Base-by-base conservation (phyloP, 1,284 basidiomycete species). In the Ganoderma boninense region DNA sequence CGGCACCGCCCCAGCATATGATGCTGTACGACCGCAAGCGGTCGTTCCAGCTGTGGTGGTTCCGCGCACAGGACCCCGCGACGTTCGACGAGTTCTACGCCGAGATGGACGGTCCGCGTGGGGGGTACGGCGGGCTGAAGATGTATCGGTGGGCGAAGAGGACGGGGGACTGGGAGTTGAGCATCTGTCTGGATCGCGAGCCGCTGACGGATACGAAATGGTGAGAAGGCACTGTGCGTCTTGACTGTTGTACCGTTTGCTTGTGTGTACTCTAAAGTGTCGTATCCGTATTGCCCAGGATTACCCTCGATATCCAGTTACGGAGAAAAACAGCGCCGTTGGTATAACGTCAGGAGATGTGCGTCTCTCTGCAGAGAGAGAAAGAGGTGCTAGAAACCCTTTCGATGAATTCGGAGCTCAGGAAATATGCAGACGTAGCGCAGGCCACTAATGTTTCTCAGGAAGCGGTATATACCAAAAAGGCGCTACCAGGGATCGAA, bases 11-110 rank as follows among this genome's bases (percentile, higher is more conserved):
- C 60, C 60, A 57, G 32, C 46, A 60, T 42, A 79, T 85, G 70
- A 70, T 84, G 69, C 75, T 86, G 14, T 85, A 86, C 69, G 85
- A 86, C 69, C 77, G 82, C 23, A 67, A 82, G 71, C 77, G 81
- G 59, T 82, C 81, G 38, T 82, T 85, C 60, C 73, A 81, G 52
- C 75, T 79, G 18, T 76, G 79, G 66, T 78, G 82, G 76, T 23
- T 73, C 52, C 61, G 64, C 35, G 52, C n/a, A n/a, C 69, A 64
- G 43, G 72, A 69, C 43, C 69, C 62, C 1, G 46, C 8, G 62
- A 23, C 74, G 57, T 77, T 76, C 40, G 66, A 60, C n/a, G 71
- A 73, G 60, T 75, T 77, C 20, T 61, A 65, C 38, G 64, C 13
- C 20, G 74, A 77, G 62, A 75, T 75, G 65, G 43, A 63, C 35